Conservation (phyloP, 345 rosid genomes). For the Rhodamnia argentea region DNA sequence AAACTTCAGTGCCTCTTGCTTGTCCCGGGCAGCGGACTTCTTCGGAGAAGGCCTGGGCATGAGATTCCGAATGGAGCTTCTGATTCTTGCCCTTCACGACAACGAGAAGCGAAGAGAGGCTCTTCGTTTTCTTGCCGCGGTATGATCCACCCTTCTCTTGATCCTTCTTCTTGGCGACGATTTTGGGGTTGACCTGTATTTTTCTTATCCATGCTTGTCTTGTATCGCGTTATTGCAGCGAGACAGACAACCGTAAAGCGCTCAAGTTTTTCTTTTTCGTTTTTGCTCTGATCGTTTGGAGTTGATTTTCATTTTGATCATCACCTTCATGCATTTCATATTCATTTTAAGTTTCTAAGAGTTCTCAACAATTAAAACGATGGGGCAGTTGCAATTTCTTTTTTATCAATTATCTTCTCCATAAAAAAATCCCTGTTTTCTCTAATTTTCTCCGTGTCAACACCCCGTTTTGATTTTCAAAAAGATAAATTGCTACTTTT, state of each 20-base stretch:
- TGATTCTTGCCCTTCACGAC: background rate
- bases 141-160: background rate
- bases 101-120: background rate
- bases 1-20: background rate
- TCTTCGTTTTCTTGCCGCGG: background rate
- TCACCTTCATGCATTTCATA: background rate
- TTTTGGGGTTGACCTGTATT: background rate
- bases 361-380: background rate
- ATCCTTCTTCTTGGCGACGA: background rate
- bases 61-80: background rate
- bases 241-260: background rate
- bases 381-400: background rate
- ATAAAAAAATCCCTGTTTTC: background rate
- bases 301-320: background rate
- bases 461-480: too few relatives aligned
- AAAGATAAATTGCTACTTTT: too few relatives aligned
- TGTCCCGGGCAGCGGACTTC: background rate
- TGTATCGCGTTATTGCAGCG: background rate
- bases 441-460: too few relatives aligned
- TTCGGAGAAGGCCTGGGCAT: background rate
- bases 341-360: background rate
- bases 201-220: background rate
- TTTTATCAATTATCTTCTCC: background rate
- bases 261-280: background rate
- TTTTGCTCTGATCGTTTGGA: background rate